Conservation (phyloP, 2,329 filamentous ascomycete genomes). For the Microcera coccophila region DNA sequence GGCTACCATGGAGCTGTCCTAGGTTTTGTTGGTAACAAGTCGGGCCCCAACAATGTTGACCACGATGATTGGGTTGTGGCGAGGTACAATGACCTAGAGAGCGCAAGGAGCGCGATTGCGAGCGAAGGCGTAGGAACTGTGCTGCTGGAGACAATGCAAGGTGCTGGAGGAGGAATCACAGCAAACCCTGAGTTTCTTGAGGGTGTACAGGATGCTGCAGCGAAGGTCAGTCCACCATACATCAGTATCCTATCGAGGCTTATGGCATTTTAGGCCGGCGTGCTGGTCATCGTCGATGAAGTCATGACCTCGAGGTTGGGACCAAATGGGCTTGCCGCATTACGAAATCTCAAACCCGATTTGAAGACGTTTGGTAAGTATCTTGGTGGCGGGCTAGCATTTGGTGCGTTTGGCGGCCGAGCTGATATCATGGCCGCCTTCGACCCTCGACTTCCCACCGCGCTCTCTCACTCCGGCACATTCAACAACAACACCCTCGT, state of each 20-base stretch:
- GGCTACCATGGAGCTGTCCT: constrained; percentile 38
- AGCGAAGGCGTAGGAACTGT: constrained; percentile 55
- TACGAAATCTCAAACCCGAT: constrained; percentile 50
- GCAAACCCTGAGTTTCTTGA: constrained; percentile 49
- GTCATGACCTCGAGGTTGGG: constrained; percentile 63
- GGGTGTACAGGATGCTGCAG: constrained; percentile 46
- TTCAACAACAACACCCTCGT: constrained; percentile 65
- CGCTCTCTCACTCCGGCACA: constrained; percentile 56
- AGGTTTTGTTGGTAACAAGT: constrained; percentile 31
- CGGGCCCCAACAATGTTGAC: constrained; percentile 46
- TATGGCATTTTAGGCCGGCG: constrained; percentile 36
- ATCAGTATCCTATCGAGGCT: no score
- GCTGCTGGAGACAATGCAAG: constrained; percentile 64
- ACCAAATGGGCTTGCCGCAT: constrained; percentile 45
- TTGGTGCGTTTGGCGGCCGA: constrained; percentile 63
- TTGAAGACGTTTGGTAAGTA: constrained; percentile 64
- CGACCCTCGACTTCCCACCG: constrained; percentile 42
- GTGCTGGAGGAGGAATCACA: constrained; percentile 55
- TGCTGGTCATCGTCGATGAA: constrained; percentile 65
- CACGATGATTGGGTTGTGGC: constrained; percentile 55
- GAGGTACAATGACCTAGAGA: constrained; percentile 56
- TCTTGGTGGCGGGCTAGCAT: constrained; percentile 61
- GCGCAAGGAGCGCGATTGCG: constrained; percentile 42
- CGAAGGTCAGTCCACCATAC: constrained; percentile 23
- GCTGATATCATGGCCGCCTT: constrained; percentile 56